phyloP scores from a whole-genome alignment of 495 filamentous ascomycete species.

The Penicillium lagena region DNA sequence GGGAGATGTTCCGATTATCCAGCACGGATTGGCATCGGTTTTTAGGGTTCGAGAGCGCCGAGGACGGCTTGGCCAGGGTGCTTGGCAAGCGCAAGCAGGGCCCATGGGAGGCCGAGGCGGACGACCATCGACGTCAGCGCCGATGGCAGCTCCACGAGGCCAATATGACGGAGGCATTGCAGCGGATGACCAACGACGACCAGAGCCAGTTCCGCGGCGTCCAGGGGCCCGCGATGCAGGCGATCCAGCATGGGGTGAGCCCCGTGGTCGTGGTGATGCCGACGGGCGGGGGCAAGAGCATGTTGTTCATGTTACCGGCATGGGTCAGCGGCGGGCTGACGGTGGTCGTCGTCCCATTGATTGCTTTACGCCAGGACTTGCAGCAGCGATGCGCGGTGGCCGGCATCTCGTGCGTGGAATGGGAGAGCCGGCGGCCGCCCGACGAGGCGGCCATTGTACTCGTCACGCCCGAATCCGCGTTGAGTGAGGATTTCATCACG shows the following conservation, averaged over 20 bases:
- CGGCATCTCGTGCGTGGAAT: neutral
- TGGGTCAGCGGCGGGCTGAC: slow-evolving; percentile 9
- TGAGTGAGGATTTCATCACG: slow-evolving; percentile 2
- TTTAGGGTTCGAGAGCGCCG: too few relatives aligned
- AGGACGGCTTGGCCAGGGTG: too few relatives aligned
- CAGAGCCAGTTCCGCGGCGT: slow-evolving; percentile 1
- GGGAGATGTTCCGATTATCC: slow-evolving; percentile 3
- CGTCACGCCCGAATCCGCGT: slow-evolving; percentile 12
- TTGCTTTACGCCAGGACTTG: slow-evolving; percentile 11
- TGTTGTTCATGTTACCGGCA: slow-evolving; percentile 18
- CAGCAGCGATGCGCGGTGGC: slow-evolving; percentile 4
- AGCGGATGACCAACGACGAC: slow-evolving; percentile 3
- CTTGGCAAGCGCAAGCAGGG: too few relatives aligned
- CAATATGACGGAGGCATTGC: slow-evolving; percentile 7
- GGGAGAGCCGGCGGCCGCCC: slow-evolving; percentile 9
- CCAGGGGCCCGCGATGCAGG: neutral
- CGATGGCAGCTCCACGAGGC: neutral
- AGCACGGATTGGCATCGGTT: slow-evolving; percentile 8
- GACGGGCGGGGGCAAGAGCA: slow-evolving; percentile 12
- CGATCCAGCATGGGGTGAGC: slow-evolving; percentile 1
- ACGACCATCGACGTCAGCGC: too few relatives aligned
- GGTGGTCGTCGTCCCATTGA: slow-evolving; percentile 3
- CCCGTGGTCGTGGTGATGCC: slow-evolving; percentile 14
- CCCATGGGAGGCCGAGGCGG: too few relatives aligned
- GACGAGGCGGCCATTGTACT: slow-evolving; percentile 12